Evolutionary conservation across 1,284 basidiomycete genomes (phyloP), one percentile per base, ranked within the genome.

Genomic region (Trichosporon coremiiforme): DNA sequence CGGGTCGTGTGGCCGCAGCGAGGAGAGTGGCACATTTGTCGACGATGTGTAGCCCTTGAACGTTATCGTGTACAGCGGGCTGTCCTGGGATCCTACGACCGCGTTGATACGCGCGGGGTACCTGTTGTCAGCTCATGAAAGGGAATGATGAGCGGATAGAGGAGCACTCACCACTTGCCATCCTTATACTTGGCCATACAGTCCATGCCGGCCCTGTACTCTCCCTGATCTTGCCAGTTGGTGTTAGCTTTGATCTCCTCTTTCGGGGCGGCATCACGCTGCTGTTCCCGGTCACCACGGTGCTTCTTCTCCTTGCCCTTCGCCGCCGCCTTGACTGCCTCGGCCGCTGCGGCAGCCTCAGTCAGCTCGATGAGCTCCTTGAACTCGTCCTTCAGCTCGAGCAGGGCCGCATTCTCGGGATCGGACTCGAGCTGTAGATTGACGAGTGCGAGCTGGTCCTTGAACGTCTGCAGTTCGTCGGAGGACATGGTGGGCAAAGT

Each of bases 11-110:
- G 88, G 78, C 79, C 93, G 92, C 70, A 97, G 84, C 73, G 92
- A 90, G 4, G 87, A 84, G 22, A 88, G 86, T 71, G 91, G 90
- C 38, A 97, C 88, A 67, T 93, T 89, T 82, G 98, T 95, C n/a
- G 95, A 95, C 47, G 91, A 91, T 75, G 95, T 92, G 86, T 98
- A 98, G 2, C 92, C 93, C 80, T 93, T 93, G 87, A 97, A 99
- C 47, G 96, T 89, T 79, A 99, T 91, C 77, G 91, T 95, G 86
- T 93, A 98, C 74, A 93, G 89, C 10, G 91, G 90, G 75, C 92
- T 91, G 66, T 93, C 91, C 71, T 88, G 85, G n/a, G 94, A 91
- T 55, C 96, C 96, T 65, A 91, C 90, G 55, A 98, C 88, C 45
- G 90, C 91, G 60, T 91, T 91, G 83, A 98, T 94, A 35, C 92